phyloP scores from a whole-genome alignment of 306 rosid genomes.

The Luffa aegyptiaca region DNA sequence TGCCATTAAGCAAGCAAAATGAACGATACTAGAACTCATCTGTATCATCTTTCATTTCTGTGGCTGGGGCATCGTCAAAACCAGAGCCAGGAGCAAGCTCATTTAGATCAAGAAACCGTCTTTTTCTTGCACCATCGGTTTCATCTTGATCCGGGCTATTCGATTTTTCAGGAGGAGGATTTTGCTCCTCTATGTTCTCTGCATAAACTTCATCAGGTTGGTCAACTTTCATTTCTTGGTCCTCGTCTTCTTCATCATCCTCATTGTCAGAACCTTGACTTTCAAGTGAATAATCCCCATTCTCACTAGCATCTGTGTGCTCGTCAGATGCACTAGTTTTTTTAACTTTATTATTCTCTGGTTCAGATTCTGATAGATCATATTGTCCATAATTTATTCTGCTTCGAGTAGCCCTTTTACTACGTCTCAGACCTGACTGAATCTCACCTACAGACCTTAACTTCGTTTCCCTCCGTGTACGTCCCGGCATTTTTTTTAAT shows the following conservation, averaged over 20 bases:
- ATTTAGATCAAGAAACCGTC: conserved; percentile 86
- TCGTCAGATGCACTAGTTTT: conserved; percentile 46
- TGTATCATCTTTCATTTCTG: conserved; percentile 57
- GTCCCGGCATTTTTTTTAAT: conserved; percentile 53
- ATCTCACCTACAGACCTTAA: conserved; percentile 71
- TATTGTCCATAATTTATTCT: conserved; percentile 64
- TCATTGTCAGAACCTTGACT: conserved; percentile 64
- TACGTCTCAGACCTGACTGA: conserved; percentile 89
- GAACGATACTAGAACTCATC: conserved; percentile 43
- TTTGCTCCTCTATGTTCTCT: conserved; percentile 38
- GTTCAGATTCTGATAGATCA: conserved; percentile 83
- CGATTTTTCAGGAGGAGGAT: conserved; percentile 55
- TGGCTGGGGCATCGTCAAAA: conserved; percentile 69
- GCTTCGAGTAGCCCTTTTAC: conserved; percentile 87
- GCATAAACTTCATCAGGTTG: conserved; percentile 37
- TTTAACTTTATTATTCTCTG: conserved; percentile 52
- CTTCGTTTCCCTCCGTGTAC: conserved; percentile 80
- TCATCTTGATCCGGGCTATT: conserved; percentile 63
- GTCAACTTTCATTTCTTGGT: conserved; percentile 50
- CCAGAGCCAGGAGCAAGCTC: conserved; percentile 95
- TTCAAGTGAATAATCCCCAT: conserved; percentile 62
- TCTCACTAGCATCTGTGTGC: conserved; percentile 59
- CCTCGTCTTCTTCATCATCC: conserved; percentile 29
- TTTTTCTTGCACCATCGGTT: conserved; percentile 51
- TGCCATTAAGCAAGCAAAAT: conserved; percentile 26